A percentile compares a stretch with the other conserved stretches of the same genome.
These are phyloP conservation scores for Aspergillus bertholletiae DNA, from an alignment of 495 filamentous ascomycete species.

Conservation along the genomic window DNA sequence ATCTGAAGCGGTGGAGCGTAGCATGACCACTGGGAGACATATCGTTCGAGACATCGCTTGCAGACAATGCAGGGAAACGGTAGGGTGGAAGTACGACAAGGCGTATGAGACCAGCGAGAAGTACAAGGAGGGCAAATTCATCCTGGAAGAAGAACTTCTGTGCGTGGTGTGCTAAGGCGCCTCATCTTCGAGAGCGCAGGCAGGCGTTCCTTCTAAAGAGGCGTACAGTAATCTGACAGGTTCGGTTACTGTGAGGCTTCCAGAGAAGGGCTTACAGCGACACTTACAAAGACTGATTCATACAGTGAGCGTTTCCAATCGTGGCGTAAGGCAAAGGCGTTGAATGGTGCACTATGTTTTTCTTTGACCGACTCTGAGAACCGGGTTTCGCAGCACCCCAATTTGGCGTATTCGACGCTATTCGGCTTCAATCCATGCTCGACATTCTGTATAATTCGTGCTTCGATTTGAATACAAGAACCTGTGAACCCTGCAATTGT, in stretches of 20 bases:
- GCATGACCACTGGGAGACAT: constrained; percentile 97
- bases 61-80: constrained; percentile 81
- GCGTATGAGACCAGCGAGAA: constrained; percentile 88
- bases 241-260: constrained; percentile 5
- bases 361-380: neutral
- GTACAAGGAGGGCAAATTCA: constrained; percentile 98
- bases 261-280: constrained; percentile 1
- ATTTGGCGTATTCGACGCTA: neutral
- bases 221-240: constrained; percentile 1
- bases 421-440: neutral
- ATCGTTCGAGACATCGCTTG: constrained; percentile 90
- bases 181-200: neutral
- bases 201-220: neutral
- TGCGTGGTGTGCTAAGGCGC: constrained; percentile 62
- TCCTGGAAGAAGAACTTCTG: constrained; percentile 89
- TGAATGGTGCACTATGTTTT: constrained; percentile 40
- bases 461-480: neutral
- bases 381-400: neutral
- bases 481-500: neutral
- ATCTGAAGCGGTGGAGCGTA: constrained; percentile 81
- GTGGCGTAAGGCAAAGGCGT: constrained; percentile 24
- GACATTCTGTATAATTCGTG: neutral
- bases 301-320: constrained; percentile 17
- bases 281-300: constrained; percentile 11
- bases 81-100: constrained; percentile 99